Evolutionary conservation across 2,329 filamentous ascomycete genomes (phyloP).

Genomic region (Diaporthe australafricana): DNA sequence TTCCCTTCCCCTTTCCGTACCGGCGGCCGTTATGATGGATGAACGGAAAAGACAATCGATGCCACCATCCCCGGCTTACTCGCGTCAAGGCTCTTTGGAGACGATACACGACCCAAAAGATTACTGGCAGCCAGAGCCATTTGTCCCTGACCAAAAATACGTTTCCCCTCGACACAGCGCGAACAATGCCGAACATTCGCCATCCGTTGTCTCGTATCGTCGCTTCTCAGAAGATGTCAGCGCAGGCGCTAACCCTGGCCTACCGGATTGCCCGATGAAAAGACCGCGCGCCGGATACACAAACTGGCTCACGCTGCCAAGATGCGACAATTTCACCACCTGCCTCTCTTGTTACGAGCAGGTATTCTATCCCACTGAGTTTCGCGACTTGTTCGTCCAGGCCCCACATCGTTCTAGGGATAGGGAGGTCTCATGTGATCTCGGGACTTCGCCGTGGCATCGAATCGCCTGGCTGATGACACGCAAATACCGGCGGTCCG

Average conservation of each 20-base stretch:
- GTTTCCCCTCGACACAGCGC: conserved; percentile 43
- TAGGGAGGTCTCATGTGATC: conserved; percentile 77
- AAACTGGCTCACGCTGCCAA: conserved; percentile 85
- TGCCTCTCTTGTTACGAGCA: conserved; percentile 83
- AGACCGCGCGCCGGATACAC: conserved; percentile 71
- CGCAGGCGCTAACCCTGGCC: conserved; percentile 54
- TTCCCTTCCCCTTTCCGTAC: background rate
- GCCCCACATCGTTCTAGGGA: conserved; percentile 68
- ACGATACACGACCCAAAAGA: conserved; percentile 40
- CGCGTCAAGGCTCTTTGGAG: conserved; percentile 42
- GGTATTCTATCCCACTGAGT: conserved; percentile 76
- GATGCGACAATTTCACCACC: conserved; percentile 79
- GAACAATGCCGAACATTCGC: conserved; percentile 50
- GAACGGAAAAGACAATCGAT: conserved; percentile 42
- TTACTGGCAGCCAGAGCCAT: conserved; percentile 57
- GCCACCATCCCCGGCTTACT: conserved; percentile 39
- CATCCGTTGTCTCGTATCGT: conserved; percentile 57
- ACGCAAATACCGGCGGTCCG: conserved; percentile 73
- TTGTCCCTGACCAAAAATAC: conserved; percentile 1
- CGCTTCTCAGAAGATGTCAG: conserved; percentile 66
- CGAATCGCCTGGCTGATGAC: conserved; percentile 87
- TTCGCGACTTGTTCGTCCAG: conserved; percentile 73
- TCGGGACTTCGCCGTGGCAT: conserved; percentile 83
- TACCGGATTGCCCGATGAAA: conserved; percentile 78
- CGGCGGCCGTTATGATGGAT: conserved; percentile 30